These are phyloP conservation scores for Didymella pinodella DNA, from an alignment of 2,329 filamentous ascomycete species.

Conservation along the genomic window DNA sequence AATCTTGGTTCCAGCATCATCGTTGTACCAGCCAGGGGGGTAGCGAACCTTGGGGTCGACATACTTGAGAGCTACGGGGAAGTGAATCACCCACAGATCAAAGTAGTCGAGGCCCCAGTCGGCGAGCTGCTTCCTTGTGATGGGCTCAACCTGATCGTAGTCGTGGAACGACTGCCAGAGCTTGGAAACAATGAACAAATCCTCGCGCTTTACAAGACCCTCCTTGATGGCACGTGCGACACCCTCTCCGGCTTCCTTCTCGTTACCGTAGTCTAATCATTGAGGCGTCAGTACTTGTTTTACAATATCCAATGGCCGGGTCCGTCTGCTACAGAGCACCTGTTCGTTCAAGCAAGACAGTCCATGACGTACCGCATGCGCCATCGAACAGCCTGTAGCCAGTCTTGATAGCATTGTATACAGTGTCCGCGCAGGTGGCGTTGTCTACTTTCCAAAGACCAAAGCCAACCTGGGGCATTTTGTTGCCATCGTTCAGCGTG, in stretches of 20 bases:
- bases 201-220: constrained; percentile 60
- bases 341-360: too few relatives aligned
- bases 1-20: constrained; percentile 50
- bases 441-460: constrained; percentile 86
- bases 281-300: constrained; percentile 13
- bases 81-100: constrained; percentile 75
- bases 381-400: constrained; percentile 44
- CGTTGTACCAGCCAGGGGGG: constrained; percentile 48
- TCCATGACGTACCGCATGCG: constrained; percentile 26
- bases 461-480: constrained; percentile 80
- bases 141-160: constrained; percentile 74
- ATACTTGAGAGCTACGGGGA: constrained; percentile 65
- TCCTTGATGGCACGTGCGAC: constrained; percentile 51
- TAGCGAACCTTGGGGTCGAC: constrained; percentile 47
- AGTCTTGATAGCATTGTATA: constrained; percentile 67
- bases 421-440: constrained; percentile 73
- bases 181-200: constrained; percentile 92
- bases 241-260: constrained; percentile 49
- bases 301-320: not conserved
- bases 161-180: constrained; percentile 95
- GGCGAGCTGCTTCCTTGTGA: constrained; percentile 68
- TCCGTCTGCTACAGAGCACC: not conserved
- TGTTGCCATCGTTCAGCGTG: constrained; percentile 58
- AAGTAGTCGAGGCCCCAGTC: constrained; percentile 59
- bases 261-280: constrained; percentile 48